A percentile compares a stretch with the other conserved stretches of the same genome.
Evolutionary conservation across 108 stramenopile species (phyloP).

Genomic region (Pseudonitzschia delicatissima): DNA sequence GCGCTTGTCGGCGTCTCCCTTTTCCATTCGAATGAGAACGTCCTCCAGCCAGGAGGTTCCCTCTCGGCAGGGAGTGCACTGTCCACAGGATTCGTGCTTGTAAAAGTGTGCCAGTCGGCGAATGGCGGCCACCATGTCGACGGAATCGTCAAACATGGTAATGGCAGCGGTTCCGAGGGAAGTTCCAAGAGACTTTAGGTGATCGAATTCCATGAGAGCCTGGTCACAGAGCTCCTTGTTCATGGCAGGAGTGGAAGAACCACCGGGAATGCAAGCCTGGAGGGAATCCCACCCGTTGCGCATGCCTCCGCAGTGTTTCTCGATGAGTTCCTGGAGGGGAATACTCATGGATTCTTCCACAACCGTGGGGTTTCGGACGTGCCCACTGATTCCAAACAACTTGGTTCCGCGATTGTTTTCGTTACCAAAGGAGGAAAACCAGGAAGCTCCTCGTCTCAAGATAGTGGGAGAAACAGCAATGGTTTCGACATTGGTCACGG

Average conservation of each 20-base stretch:
- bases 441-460: conserved; percentile 93
- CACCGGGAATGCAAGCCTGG: conserved; percentile 99
- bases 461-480: conserved; percentile 98
- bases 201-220: conserved; percentile 99
- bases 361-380: conserved; percentile 98
- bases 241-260: conserved; percentile 97
- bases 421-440: conserved; percentile 97
- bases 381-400: conserved; percentile 98
- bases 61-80: conserved; percentile 99
- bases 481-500: conserved; percentile 99
- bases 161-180: conserved; percentile 99
- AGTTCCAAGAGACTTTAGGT: conserved; percentile 89
- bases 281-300: conserved; percentile 98
- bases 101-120: conserved; percentile 99
- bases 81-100: conserved; percentile 99
- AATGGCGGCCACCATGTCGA: conserved; percentile 99
- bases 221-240: conserved; percentile 96
- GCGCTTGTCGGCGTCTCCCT: conserved; percentile 97
- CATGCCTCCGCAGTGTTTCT: conserved; percentile 99
- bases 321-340: conserved; percentile 95
- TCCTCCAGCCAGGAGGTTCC: conserved; percentile 93
- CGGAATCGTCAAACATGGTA: conserved; percentile 98
- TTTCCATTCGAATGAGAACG: conserved; percentile 93
- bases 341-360: conserved; percentile 99
- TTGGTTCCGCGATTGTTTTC: conserved; percentile 98